Evolutionary conservation across 495 filamentous ascomycete species (phyloP).

Genomic region (Darksidea phi): DNA sequence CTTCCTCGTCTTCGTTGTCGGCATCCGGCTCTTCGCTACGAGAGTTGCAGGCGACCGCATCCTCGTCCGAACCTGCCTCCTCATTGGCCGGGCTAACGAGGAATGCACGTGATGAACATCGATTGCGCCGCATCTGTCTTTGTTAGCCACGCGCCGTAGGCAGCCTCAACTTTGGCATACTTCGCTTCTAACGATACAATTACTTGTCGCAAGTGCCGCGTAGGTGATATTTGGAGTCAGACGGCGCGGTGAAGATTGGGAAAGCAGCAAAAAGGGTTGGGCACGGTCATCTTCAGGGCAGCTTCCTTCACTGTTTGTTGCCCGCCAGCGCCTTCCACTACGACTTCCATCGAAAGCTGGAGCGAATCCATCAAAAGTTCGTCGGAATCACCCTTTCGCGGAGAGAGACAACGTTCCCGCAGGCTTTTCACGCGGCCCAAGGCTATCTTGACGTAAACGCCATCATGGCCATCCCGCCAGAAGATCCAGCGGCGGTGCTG

Average conservation of each 20-base stretch:
- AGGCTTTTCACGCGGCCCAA: background rate
- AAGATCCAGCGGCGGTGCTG: slow-evolving; percentile 85
- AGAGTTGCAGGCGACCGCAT: slow-evolving; percentile 2
- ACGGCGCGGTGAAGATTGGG: no score
- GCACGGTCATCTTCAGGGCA: no score
- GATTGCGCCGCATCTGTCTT: background rate
- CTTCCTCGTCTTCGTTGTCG: background rate
- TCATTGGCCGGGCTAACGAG: slow-evolving; percentile 25
- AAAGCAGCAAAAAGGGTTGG: no score
- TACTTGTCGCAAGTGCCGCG: no score
- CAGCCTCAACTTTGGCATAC: background rate
- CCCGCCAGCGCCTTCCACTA: background rate
- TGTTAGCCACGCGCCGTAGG: slow-evolving; percentile 12
- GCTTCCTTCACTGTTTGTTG: slow-evolving; percentile 4
- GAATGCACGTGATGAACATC: slow-evolving; percentile 16
- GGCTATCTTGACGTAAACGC: background rate
- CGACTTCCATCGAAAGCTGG: slow-evolving; percentile 4
- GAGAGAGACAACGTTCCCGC: background rate
- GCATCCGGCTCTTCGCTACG: background rate
- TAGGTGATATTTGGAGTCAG: no score
- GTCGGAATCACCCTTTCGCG: background rate
- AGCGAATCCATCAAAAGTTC: slow-evolving; percentile 1
- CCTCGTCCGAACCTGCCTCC: background rate
- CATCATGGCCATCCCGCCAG: slow-evolving; percentile 38
- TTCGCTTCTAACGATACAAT: no score